These are phyloP conservation scores for Tetrahymena thermophila DNA, from an alignment of 73 alveolate genomes.

Conservation along the genomic window DNA sequence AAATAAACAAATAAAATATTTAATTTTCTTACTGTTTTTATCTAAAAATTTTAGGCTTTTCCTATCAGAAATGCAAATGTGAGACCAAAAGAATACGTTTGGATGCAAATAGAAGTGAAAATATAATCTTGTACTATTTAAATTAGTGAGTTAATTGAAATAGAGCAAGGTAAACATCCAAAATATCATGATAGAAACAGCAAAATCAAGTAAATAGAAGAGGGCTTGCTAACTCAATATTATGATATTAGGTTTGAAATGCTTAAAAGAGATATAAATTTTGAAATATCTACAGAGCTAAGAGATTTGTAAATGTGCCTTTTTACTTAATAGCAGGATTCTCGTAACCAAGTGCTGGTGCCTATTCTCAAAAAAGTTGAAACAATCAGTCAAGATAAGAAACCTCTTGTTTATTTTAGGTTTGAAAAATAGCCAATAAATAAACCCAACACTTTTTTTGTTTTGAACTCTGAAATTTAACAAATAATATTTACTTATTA, in stretches of 20 bases:
- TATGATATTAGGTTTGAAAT: not conserved
- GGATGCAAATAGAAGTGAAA: not conserved
- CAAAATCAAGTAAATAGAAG: not conserved
- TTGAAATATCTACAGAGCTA: not conserved
- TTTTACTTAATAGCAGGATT: not conserved
- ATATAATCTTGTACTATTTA: not conserved
- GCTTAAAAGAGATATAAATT: not conserved
- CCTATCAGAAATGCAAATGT: not conserved
- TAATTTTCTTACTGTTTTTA: not conserved
- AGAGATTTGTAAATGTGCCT: not conserved
- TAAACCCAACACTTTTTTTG: not conserved
- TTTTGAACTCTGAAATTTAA: not conserved
- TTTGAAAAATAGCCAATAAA: not conserved
- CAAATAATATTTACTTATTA: not conserved
- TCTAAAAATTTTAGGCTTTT: not conserved
- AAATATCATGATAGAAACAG: not conserved
- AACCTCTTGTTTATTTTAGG: not conserved
- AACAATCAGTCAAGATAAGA: not conserved
- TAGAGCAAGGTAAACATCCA: not conserved
- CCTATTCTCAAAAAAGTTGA: not conserved
- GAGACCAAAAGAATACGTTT: not conserved
- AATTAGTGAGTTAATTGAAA: not conserved
- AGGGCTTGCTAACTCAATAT: not conserved
- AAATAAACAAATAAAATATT: too few relatives aligned
- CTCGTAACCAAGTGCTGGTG: not conserved